Evolutionary conservation across 2,329 filamentous ascomycete species (phyloP).

Genomic region (Aureobasidium mangrovei): DNA sequence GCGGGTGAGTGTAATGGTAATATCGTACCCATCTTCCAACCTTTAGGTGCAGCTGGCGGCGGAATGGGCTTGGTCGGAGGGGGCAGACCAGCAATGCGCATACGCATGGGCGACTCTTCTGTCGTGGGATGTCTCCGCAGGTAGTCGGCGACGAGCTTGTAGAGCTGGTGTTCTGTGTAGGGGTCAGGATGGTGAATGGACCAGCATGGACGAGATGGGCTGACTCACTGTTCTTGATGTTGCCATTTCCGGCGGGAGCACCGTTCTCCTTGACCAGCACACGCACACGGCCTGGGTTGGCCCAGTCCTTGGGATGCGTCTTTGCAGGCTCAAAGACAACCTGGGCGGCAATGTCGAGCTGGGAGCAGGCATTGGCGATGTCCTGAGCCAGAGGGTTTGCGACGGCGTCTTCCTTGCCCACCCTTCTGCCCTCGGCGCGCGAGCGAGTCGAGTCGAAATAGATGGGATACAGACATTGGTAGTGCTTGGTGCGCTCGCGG

Average conservation of each 20-base stretch:
- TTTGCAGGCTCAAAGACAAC: slow-evolving; percentile 86
- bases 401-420: slow-evolving; percentile 63
- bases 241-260: slow-evolving; percentile 36
- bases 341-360: slow-evolving; percentile 51
- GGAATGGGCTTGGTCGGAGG: slow-evolving; percentile 52
- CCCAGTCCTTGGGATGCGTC: slow-evolving; percentile 93
- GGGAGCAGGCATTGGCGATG: slow-evolving; percentile 75
- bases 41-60: slow-evolving; percentile 59
- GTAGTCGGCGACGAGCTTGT: slow-evolving; percentile 68
- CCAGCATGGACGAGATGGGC: neutral
- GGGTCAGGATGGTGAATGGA: neutral
- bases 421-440: slow-evolving; percentile 72
- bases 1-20: slow-evolving; percentile 82
- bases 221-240: slow-evolving; percentile 56
- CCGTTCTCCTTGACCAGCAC: slow-evolving; percentile 62
- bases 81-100: slow-evolving; percentile 65
- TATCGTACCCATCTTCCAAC: slow-evolving; percentile 82
- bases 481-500: slow-evolving; percentile 58
- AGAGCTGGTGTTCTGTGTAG: slow-evolving; percentile 72
- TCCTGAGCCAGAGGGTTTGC: slow-evolving; percentile 79
- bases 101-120: slow-evolving; percentile 58
- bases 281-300: slow-evolving; percentile 84
- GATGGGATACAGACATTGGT: slow-evolving; percentile 85
- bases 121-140: slow-evolving; percentile 71
- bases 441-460: slow-evolving; percentile 80